Conservation (phyloP, 306 rosid genomes). For the Mimosa bimucronata region DNA sequence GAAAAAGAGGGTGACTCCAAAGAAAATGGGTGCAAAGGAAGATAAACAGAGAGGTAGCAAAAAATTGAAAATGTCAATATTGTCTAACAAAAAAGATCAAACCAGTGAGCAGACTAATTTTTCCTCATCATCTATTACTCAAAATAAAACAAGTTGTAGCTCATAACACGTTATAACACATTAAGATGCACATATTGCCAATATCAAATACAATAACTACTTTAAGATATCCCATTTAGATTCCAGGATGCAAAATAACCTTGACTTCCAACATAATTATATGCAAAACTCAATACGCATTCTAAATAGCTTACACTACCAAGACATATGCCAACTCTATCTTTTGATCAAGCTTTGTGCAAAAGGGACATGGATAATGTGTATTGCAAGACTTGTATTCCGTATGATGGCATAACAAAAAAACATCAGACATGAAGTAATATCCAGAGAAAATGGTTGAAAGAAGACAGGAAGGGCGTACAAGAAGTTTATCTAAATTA, state of each 20-base stretch:
- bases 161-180: slow-evolving; percentile 9
- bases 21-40: background rate
- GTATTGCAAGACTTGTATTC: background rate
- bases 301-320: background rate
- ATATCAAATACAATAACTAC: slow-evolving; percentile 5
- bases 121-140: background rate
- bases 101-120: background rate
- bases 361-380: background rate
- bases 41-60: slow-evolving; percentile 1
- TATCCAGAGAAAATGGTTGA: slow-evolving; percentile 25
- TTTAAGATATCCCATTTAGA: background rate
- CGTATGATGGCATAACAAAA: slow-evolving; percentile 13
- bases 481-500: slow-evolving; percentile 19
- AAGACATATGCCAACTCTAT: slow-evolving; percentile 10
- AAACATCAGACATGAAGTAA: slow-evolving; percentile 17
- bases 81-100: slow-evolving; percentile 3
- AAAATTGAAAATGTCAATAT: background rate
- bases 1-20: slow-evolving; percentile 15
- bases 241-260: slow-evolving; percentile 8
- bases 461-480: slow-evolving; percentile 3
- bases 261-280: background rate
- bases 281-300: background rate
- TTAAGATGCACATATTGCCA: slow-evolving; percentile 13
- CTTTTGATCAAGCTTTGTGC: slow-evolving; percentile 16
- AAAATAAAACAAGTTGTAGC: background rate